Base-by-base conservation (phyloP, 2,329 filamentous ascomycete species). In the Dactylellina leptospora region DNA sequence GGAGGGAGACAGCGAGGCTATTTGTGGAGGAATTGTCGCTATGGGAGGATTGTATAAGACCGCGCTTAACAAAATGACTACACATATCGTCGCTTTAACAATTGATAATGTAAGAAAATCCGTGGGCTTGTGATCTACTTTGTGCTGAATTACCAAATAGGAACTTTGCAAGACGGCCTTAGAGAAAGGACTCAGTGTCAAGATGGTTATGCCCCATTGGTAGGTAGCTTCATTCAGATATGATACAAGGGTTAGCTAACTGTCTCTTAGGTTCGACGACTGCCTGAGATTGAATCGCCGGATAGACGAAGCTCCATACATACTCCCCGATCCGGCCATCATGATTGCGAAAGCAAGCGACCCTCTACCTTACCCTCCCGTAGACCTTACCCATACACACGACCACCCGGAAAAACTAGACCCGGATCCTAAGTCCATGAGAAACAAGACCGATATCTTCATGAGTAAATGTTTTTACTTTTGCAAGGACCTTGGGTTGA, bases 201-300 rank as follows among this genome's bases (percentile, higher is more conserved):
- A 92, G 80, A 89, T 97, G 69, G 91, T 99, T 16, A 83, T 99
- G 56, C 95, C 95, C 36, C 95, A 97, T 78, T 97, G 95, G 91
- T 92, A 81, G 77, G 83, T 74, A 5, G 3, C 1, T 51, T 10
- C 16, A 1, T 44, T 27, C 36, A 4, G 20, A 22, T 22, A 27
- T 51, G 16, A 10, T 30, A 28, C 2, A n/a, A 20, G 13, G 30
- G 16, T 33, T 42, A 20, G 30, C 45, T 61, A 47, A 59, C 23
- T 23, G 18, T 3, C n/a, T 36, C 25, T 6, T 45, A 93, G 90
- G 92, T 97, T 99, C 78, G 93, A 97, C 76, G 93, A 97, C 79
- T 99, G 95, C 80, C 86, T 99, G 75, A 95, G 91, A 80, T 86
- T 99, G 25, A 93, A 93, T 53, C 93, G 92, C 80, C 88, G 91